Conservation (phyloP, 2,329 filamentous ascomycete species). For the Dothistroma septosporum region DNA sequence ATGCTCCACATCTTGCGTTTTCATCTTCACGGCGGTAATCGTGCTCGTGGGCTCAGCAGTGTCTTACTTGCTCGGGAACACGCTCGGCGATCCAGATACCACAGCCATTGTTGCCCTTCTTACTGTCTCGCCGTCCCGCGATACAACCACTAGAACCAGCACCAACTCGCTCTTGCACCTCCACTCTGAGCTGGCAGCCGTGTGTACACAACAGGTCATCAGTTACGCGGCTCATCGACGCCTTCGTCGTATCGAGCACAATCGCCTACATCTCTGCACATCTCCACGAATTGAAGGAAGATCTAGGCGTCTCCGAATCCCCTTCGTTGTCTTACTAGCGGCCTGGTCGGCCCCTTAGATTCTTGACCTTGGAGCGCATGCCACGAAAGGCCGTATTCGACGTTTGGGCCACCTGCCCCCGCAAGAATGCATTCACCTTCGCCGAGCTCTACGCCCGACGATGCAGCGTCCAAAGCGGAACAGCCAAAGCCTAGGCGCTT, state of each 20-base stretch:
- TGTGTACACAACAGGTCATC: not conserved
- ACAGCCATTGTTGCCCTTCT: not conserved
- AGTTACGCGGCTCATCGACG: not conserved
- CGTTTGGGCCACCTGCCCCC: conserved; percentile 20
- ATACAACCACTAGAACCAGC: not conserved
- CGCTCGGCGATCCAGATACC: not conserved
- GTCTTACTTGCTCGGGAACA: not conserved
- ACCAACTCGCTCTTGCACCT: not conserved
- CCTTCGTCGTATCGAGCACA: not conserved
- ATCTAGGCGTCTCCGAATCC: not conserved
- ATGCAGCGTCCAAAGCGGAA: conserved; percentile 7
- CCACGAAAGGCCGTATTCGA: conserved; percentile 13
- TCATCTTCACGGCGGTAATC: not conserved
- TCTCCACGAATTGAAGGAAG: conserved; percentile 3
- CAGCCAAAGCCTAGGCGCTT: conserved; percentile 23
- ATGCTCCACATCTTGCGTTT: not conserved
- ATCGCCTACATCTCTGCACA: not conserved
- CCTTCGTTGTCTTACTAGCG: conserved; percentile 12
- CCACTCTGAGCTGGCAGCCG: not conserved
- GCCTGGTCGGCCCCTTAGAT: conserved; percentile 29
- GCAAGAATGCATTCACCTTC: conserved; percentile 16
- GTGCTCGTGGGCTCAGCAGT: not conserved
- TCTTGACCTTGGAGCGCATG: conserved; percentile 22
- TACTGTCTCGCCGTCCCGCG: not conserved
- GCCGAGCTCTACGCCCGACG: conserved; percentile 13